Evolutionary conservation across 164 flowering plant genomes (phyloP).

Genomic region (Kalanchoe fedtschenkoi): DNA sequence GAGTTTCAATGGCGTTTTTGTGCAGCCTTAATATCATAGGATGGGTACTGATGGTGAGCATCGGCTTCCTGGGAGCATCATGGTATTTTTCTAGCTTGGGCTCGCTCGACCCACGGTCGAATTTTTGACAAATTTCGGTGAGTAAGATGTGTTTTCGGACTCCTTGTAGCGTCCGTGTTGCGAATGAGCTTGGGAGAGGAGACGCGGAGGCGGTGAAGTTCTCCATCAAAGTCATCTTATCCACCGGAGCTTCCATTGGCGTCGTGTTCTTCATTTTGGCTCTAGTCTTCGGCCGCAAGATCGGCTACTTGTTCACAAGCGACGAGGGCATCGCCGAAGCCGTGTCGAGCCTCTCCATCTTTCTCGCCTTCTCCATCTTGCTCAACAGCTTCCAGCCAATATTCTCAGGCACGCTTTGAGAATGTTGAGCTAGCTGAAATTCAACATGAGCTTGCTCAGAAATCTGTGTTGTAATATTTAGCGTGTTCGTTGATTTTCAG

Average conservation of each 20-base stretch:
- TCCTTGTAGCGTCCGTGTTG: slow-evolving; percentile 24
- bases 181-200: slow-evolving; percentile 31
- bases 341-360: slow-evolving; percentile 22
- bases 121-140: neutral
- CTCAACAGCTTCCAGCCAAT: slow-evolving; percentile 29
- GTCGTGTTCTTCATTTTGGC: slow-evolving; percentile 13
- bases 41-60: slow-evolving; percentile 26
- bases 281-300: slow-evolving; percentile 16
- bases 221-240: slow-evolving; percentile 18
- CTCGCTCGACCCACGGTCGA: neutral
- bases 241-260: slow-evolving; percentile 18
- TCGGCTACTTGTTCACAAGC: slow-evolving; percentile 22
- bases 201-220: slow-evolving; percentile 23
- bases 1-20: neutral
- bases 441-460: too few relatives aligned
- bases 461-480: too few relatives aligned
- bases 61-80: slow-evolving; percentile 31
- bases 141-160: neutral
- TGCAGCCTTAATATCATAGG: slow-evolving; percentile 27
- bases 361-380: slow-evolving; percentile 23
- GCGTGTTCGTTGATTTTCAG: neutral
- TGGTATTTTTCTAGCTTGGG: slow-evolving; percentile 13
- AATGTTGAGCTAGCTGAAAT: neutral
- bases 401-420: slow-evolving; percentile 21
- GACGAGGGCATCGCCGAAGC: slow-evolving; percentile 17